Percentiles rank a stretch among this genome's conserved stretches.
These are phyloP conservation scores for Cutaneotrichosporon sp. DNA, from an alignment of 1,284 basidiomycete genomes.

Conservation along the genomic window DNA sequence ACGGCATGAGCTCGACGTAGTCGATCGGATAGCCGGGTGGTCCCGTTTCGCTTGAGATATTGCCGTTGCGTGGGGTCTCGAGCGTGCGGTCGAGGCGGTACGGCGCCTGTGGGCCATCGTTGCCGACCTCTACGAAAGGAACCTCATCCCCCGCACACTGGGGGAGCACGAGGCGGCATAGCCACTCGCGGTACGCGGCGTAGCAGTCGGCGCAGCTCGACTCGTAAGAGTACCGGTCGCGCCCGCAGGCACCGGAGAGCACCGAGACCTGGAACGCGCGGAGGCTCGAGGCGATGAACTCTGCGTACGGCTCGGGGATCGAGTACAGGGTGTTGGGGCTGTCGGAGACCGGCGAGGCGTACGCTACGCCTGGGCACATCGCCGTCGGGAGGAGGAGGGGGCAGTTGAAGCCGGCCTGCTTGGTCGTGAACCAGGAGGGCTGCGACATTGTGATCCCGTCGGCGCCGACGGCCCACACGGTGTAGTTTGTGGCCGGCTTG, in stretches of 20 bases:
- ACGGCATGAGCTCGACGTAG: conserved; percentile 70
- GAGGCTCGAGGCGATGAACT: conserved; percentile 62
- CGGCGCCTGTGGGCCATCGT: conserved; percentile 35
- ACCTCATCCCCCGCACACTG: conserved; percentile 60
- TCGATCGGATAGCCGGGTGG: conserved; percentile 32
- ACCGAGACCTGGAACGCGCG: conserved; percentile 73
- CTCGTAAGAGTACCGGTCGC: conserved; percentile 76
- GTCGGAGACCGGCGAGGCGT: conserved; percentile 65
- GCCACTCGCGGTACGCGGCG: conserved; percentile 71
- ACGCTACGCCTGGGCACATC: conserved; percentile 70
- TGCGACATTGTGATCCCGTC: conserved; percentile 29
- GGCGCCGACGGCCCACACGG: conserved; percentile 40
- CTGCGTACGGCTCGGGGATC: conserved; percentile 59
- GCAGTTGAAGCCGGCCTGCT: conserved; percentile 62
- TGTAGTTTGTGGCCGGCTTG: conserved; percentile 44
- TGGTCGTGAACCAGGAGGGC: conserved; percentile 49
- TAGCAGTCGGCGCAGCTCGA: conserved; percentile 76
- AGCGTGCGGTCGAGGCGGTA: conserved; percentile 55
- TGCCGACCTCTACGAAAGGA: conserved; percentile 36
- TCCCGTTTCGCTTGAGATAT: conserved; percentile 9
- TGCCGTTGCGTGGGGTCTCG: conserved; percentile 49
- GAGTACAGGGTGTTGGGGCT: conserved; percentile 45
- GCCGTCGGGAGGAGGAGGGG: conserved; percentile 69
- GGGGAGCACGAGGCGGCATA: conserved; percentile 71
- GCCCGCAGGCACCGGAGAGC: conserved; percentile 68